Conservation (phyloP, 1,284 basidiomycete species). For the Chiua sp. region DNA sequence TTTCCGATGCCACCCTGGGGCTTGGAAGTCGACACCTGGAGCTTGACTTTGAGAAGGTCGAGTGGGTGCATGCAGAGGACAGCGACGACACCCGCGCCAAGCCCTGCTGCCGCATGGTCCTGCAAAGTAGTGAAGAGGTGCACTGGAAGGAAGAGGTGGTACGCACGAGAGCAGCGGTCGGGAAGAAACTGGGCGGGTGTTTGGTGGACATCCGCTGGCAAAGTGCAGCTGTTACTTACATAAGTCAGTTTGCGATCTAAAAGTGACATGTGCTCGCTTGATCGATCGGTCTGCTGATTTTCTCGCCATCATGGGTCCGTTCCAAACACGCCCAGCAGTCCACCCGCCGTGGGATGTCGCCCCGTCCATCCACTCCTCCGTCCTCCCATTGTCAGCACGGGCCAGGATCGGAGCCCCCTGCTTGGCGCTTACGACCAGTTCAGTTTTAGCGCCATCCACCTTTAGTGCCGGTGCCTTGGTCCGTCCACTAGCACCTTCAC, state of each 20-base stretch:
- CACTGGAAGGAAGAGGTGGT: fast-evolving
- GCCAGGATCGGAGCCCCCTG: not conserved
- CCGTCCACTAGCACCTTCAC: too few relatives aligned
- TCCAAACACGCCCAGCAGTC: too few relatives aligned
- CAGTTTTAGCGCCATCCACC: not conserved
- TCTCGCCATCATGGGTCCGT: too few relatives aligned
- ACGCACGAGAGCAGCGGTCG: conserved; percentile 66
- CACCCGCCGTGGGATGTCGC: too few relatives aligned
- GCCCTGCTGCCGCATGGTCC: conserved; percentile 95
- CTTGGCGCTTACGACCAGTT: conserved; percentile 9
- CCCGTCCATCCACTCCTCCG: too few relatives aligned
- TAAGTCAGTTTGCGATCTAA: too few relatives aligned
- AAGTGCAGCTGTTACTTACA: conserved; percentile 14
- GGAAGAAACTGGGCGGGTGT: conserved; percentile 71
- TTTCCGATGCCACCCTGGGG: conserved; percentile 70
- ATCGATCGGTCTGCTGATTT: too few relatives aligned
- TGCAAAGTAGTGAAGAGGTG: conserved; percentile 30
- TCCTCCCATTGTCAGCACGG: too few relatives aligned
- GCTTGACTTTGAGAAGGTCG: conserved; percentile 95
- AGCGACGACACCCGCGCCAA: conserved; percentile 92
- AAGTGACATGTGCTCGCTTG: too few relatives aligned
- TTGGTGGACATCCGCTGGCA: conserved; percentile 34
- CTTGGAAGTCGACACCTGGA: conserved; percentile 85
- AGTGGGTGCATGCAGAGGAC: conserved; percentile 98
- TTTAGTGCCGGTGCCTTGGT: not conserved